These are phyloP conservation scores for Neurospora cerealis DNA, from an alignment of 495 filamentous ascomycete species.

Conservation along the genomic window DNA sequence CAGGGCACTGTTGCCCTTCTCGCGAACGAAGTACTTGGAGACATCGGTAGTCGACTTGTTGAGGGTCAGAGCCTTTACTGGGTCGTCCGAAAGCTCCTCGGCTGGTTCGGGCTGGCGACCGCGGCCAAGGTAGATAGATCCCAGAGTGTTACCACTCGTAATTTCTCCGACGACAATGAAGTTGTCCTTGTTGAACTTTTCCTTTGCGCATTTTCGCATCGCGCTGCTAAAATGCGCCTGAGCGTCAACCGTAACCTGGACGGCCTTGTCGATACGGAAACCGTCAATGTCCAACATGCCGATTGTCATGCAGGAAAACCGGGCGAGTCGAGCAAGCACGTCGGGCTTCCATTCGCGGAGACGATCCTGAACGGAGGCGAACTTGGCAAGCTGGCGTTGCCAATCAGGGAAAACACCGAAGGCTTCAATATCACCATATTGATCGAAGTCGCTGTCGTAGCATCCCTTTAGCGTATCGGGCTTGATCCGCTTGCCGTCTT, in stretches of 20 bases:
- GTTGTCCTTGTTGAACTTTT: slow-evolving; percentile 45
- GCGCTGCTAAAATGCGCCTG: slow-evolving; percentile 45
- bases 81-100: background rate
- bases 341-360: slow-evolving; percentile 59
- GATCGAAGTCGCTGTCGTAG: slow-evolving; percentile 61
- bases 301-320: slow-evolving; percentile 59
- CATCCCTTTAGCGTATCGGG: slow-evolving; percentile 46
- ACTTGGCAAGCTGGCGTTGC: slow-evolving; percentile 58
- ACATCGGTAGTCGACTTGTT: slow-evolving; percentile 28
- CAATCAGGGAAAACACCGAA: slow-evolving; percentile 62
- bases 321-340: slow-evolving; percentile 48
- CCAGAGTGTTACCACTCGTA: slow-evolving; percentile 52
- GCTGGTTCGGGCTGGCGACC: slow-evolving; percentile 48
- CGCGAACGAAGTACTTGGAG: slow-evolving; percentile 47
- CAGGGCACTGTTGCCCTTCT: slow-evolving; percentile 44
- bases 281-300: slow-evolving; percentile 57
- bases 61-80: slow-evolving; percentile 32
- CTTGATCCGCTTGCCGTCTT: slow-evolving; percentile 46
- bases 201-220: slow-evolving; percentile 46
- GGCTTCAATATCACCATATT: slow-evolving; percentile 59
- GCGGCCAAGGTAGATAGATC: slow-evolving; percentile 57
- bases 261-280: slow-evolving; percentile 61
- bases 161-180: slow-evolving; percentile 60
- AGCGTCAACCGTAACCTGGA: slow-evolving; percentile 56
- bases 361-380: slow-evolving; percentile 66